Evolutionary conservation across 345 rosid species (phyloP).

Genomic region (Gossypium herbaceum): DNA sequence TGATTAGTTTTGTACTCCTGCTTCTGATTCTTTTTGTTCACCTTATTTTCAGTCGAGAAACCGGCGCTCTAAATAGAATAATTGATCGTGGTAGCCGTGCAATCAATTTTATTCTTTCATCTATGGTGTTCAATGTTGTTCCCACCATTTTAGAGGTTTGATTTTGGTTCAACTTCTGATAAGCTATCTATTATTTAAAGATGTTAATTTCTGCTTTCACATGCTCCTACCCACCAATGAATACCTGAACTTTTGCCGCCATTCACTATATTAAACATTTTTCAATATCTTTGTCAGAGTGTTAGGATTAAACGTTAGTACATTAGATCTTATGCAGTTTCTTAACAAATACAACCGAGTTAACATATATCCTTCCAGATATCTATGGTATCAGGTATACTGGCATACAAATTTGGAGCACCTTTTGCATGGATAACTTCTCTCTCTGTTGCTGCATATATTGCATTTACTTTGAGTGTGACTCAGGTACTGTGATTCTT

Average conservation of each 20-base stretch:
- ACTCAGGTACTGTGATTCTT: conserved; percentile 63
- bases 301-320: not conserved
- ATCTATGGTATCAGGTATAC: conserved; percentile 92
- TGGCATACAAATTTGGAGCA: conserved; percentile 94
- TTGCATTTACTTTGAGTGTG: conserved; percentile 74
- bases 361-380: conserved; percentile 64
- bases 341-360: conserved; percentile 27
- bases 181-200: conserved; percentile 7
- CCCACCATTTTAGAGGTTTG: conserved; percentile 94
- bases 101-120: conserved; percentile 86
- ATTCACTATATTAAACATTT: not conserved
- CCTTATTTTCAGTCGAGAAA: conserved; percentile 73
- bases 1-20: conserved; percentile 3
- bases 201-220: not conserved
- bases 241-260: not conserved
- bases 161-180: conserved; percentile 14
- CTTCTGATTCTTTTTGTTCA: conserved; percentile 23
- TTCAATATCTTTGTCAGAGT: conserved; percentile 14
- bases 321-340: conserved; percentile 19
- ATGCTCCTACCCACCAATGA: conserved; percentile 4
- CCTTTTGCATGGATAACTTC: conserved; percentile 99
- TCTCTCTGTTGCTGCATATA: conserved; percentile 82
- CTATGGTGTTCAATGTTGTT: conserved; percentile 94
- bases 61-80: conserved; percentile 87
- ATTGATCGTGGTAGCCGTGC: conserved; percentile 99